These are phyloP conservation scores for Globisporangium heterothallicum DNA, from an alignment of 352 stramenopile genomes.

Conservation along the genomic window DNA sequence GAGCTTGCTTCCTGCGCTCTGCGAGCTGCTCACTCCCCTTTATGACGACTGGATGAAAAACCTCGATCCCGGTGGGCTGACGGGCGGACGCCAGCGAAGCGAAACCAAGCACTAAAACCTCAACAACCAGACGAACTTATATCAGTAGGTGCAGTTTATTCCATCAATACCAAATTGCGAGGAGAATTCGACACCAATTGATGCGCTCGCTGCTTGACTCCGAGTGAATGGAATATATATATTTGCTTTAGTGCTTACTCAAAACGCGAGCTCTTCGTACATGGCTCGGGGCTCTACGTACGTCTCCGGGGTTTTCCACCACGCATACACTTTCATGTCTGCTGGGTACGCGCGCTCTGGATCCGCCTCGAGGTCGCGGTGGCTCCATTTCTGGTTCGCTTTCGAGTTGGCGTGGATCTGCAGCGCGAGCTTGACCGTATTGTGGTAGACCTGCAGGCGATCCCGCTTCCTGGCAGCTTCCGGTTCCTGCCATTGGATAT, in stretches of 20 bases:
- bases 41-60: too few relatives aligned
- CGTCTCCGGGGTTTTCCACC: constrained; percentile 1
- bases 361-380: constrained; percentile 5
- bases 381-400: constrained; percentile 34
- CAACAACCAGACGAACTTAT: background rate
- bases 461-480: constrained; percentile 15
- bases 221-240: background rate
- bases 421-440: constrained; percentile 31
- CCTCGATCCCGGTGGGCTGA: constrained; percentile 9
- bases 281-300: background rate
- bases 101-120: background rate
- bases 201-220: background rate
- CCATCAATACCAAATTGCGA: background rate
- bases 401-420: constrained; percentile 41
- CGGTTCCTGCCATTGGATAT: constrained; percentile 17
- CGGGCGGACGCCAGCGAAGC: background rate
- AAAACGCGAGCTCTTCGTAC: background rate
- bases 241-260: background rate
- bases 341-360: constrained; percentile 8
- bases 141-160: background rate
- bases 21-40: too few relatives aligned
- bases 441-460: constrained; percentile 42
- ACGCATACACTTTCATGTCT: constrained; percentile 14
- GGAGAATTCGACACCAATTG: background rate
- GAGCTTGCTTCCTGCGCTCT: constrained; percentile 7